phyloP scores from a whole-genome alignment of 2,329 filamentous ascomycete species.

The Domatiomyces catenatus region DNA sequence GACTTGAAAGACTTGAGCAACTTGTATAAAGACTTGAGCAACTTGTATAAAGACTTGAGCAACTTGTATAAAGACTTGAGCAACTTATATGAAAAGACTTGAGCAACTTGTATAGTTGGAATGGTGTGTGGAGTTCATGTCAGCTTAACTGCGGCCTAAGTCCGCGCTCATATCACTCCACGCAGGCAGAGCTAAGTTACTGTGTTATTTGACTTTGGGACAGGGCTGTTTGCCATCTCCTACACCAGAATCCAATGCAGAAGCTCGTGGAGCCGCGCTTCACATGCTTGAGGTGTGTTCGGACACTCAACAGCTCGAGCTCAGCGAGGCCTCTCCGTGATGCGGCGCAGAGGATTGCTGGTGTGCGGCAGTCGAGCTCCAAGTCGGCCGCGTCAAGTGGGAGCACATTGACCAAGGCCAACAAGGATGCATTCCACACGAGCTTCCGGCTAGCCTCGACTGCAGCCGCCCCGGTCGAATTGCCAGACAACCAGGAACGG shows the following conservation, averaged over 20 bases:
- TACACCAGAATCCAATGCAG: neutral
- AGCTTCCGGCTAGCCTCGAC: constrained; percentile 8
- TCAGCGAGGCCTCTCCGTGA: constrained; percentile 2
- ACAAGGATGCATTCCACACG: constrained; percentile 4
- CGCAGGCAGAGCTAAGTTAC: too few relatives aligned
- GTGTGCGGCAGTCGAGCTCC: constrained; percentile 7
- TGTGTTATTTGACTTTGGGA: too few relatives aligned
- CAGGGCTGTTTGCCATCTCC: neutral
- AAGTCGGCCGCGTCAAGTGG: constrained; percentile 7
- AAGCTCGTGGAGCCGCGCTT: neutral
- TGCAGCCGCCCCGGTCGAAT: constrained; percentile 7
- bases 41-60: too few relatives aligned
- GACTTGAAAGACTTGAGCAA: too few relatives aligned
- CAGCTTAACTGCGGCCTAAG: too few relatives aligned
- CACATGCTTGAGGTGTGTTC: constrained; percentile 12
- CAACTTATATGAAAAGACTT: too few relatives aligned
- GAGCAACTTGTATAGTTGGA: too few relatives aligned
- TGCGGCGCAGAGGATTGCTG: constrained; percentile 3
- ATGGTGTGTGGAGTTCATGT: too few relatives aligned
- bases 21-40: too few relatives aligned
- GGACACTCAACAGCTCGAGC: constrained; percentile 8
- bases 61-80: too few relatives aligned
- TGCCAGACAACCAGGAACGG: constrained; percentile 13
- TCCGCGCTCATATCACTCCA: too few relatives aligned
- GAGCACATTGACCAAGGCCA: constrained; percentile 2